A percentile compares a stretch with the other conserved stretches of the same genome.
Conservation (phyloP, 345 rosid species). For the Citrus sp. region DNA sequence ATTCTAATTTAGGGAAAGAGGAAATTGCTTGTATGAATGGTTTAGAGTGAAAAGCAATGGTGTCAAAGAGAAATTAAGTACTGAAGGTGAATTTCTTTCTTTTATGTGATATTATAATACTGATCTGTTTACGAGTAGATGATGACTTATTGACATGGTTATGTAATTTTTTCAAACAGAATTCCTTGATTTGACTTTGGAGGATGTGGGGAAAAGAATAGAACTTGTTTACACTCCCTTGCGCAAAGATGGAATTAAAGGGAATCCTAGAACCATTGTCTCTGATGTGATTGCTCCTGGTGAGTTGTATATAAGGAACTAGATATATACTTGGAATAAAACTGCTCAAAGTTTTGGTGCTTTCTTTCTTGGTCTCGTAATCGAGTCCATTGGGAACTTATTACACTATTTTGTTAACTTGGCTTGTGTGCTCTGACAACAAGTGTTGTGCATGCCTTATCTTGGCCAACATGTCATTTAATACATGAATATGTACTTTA, state of each 20-base stretch:
- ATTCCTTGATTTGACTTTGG: conserved; percentile 76
- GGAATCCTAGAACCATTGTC: conserved; percentile 59
- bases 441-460: neutral
- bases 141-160: conserved; percentile 15
- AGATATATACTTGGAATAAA: neutral
- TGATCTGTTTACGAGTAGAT: neutral
- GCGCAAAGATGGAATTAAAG: conserved; percentile 80
- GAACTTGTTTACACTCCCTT: conserved; percentile 83
- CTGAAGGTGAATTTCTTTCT: conserved; percentile 49
- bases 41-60: conserved; percentile 68
- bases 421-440: neutral
- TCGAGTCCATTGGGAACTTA: neutral
- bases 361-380: neutral
- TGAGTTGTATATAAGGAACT: conserved; percentile 30
- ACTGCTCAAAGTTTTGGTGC: neutral
- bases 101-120: neutral
- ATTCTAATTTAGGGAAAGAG: conserved; percentile 61
- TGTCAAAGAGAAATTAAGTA: conserved; percentile 56
- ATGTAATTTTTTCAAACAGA: conserved; percentile 40
- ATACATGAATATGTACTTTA: neutral
- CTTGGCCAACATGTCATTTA: neutral
- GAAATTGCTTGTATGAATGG: conserved; percentile 81
- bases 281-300: conserved; percentile 77
- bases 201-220: conserved; percentile 69
- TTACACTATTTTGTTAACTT: neutral